These are phyloP conservation scores for Ophiocordyceps camponoti-saundersi DNA, from an alignment of 2,329 filamentous ascomycete genomes.

Conservation along the genomic window DNA sequence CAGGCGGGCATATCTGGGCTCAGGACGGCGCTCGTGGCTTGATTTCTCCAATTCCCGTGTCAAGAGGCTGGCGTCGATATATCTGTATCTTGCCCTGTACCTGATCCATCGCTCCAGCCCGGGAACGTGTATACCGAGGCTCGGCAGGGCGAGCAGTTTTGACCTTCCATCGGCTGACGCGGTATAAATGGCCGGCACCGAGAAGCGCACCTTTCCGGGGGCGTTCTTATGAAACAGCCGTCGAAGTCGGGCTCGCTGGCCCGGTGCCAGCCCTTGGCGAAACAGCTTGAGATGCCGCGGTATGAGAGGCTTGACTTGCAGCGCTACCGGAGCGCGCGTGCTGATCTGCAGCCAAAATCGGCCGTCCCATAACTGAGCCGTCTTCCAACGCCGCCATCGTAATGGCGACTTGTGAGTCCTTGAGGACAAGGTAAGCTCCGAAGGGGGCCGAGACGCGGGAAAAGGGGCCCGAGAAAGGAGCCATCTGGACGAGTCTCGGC, in stretches of 20 bases:
- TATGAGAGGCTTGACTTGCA: constrained; percentile 29
- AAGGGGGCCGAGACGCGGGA: constrained; percentile 17
- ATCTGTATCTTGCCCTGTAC: constrained; percentile 32
- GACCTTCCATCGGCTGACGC: constrained; percentile 14
- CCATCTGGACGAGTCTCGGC: constrained; percentile 16
- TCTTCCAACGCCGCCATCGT: constrained; percentile 15
- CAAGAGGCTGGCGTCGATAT: constrained; percentile 25
- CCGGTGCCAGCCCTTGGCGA: constrained; percentile 21
- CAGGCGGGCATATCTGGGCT: neutral
- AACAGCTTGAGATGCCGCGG: constrained; percentile 27
- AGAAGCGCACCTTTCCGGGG: constrained; percentile 36
- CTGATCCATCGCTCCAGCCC: constrained; percentile 28
- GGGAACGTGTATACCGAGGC: constrained; percentile 29
- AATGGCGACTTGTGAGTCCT: constrained; percentile 2
- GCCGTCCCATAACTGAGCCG: constrained; percentile 33
- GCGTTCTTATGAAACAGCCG: constrained; percentile 29
- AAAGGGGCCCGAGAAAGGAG: constrained; percentile 30
- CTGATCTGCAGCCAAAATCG: constrained; percentile 42
- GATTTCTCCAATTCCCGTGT: constrained; percentile 3
- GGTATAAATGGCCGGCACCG: constrained; percentile 36
- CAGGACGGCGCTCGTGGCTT: neutral
- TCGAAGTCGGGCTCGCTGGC: constrained; percentile 17
- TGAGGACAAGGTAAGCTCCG: constrained; percentile 8
- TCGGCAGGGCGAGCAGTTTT: constrained; percentile 34
- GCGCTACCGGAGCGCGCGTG: constrained; percentile 21